A percentile compares a stretch with the other conserved stretches of the same genome.
phyloP scores from a whole-genome alignment of 805 yeast species.

The Wickerhamiella allomyrinae region DNA sequence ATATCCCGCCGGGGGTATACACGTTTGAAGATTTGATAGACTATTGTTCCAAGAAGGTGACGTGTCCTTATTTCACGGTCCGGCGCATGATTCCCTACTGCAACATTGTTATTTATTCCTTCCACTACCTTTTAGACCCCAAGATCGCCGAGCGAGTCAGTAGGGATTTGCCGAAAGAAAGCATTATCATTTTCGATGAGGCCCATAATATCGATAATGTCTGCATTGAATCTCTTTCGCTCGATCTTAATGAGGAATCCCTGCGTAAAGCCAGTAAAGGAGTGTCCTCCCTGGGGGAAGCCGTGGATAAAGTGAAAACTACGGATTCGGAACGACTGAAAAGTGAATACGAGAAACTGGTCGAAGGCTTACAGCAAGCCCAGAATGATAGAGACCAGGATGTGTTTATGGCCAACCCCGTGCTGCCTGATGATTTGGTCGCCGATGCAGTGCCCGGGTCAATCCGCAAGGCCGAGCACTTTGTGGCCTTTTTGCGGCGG shows the following conservation, averaged over 20 bases:
- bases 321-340: constrained; percentile 74
- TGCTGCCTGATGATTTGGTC: constrained; percentile 67
- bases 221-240: constrained; percentile 86
- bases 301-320: constrained; percentile 70
- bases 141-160: constrained; percentile 95
- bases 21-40: constrained; percentile 74
- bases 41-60: constrained; percentile 63
- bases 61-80: constrained; percentile 94
- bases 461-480: constrained; percentile 92
- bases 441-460: constrained; percentile 96
- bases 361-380: constrained; percentile 64
- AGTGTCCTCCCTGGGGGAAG: constrained; percentile 60
- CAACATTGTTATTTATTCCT: constrained; percentile 87
- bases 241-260: constrained; percentile 84
- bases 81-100: constrained; percentile 92
- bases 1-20: constrained; percentile 85
- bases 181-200: constrained; percentile 92
- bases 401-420: constrained; percentile 73
- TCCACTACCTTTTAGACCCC: constrained; percentile 91
- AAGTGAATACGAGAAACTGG: constrained; percentile 81
- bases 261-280: constrained; percentile 78
- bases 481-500: constrained; percentile 80
- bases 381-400: constrained; percentile 53
- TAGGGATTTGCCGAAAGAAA: constrained; percentile 76
- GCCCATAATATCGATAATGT: constrained; percentile 98